Base-by-base conservation (phyloP, 1,284 basidiomycete species). In the Thelephora terrestris region DNA sequence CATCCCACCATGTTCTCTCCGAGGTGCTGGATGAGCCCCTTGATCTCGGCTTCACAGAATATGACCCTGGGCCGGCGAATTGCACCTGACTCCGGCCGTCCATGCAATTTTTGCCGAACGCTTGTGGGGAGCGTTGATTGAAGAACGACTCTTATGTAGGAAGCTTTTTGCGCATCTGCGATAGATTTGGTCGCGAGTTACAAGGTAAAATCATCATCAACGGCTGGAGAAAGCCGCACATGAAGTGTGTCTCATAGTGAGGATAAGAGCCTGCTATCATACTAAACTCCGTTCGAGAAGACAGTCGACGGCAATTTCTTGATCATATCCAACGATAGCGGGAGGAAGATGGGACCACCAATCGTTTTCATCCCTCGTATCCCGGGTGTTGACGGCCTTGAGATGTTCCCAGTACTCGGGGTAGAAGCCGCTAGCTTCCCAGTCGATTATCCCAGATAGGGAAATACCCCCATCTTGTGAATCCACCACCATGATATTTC, bases 11-110 rank as follows among this genome's bases (percentile, higher is more conserved):
- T 16, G 52, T 64, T 4, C 48, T 71, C 5, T 55, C 59, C 0
- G 63, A 58, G 7, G 47, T 70, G 7, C 60, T 70, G 6, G 64
- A 69, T 46, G 47, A 66, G 37, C 68, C 67, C 3, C 18, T 35
- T 35, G 53, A 58, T 24, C 60, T 58, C 20, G 63, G 56, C 17
- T 64, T 67, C 44, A 37, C 23, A 5, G 60, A 63, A 43, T 58
- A 60, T 36, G 65, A 64, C 47, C 45, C 48, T 70, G 68, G 69
- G 39, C 38, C 21, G 69, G 69, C 48, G 54, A 57, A 18, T 48
- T 70, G 47, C 69, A 70, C 50, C 45, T 64, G 38, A 64, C 66
- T 6, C 45, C 46, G 0, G 57, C 53, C 2, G 61, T 68, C 20
- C 68, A 70, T 43, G 48, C 52, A 18, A 57, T 68, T 6, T 24